Percentiles rank a stretch among this genome's conserved stretches.
phyloP scores from a whole-genome alignment of 2,329 filamentous ascomycete genomes.

The Exophiala phaeomuriformis region DNA sequence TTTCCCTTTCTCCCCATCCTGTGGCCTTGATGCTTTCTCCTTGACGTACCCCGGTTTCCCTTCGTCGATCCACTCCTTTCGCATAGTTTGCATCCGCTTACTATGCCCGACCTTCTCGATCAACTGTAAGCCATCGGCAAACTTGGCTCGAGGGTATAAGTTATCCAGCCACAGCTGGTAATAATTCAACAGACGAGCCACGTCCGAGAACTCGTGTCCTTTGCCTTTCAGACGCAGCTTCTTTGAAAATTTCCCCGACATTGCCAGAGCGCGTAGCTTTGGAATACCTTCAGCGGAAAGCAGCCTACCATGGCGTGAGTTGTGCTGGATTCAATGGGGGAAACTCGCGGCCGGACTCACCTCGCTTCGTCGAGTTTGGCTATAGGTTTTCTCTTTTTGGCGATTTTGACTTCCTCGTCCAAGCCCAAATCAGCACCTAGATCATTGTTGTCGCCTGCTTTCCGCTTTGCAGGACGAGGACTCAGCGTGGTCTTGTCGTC shows the following conservation, averaged over 20 bases:
- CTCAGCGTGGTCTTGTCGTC: constrained; percentile 25
- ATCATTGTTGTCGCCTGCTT: constrained; percentile 41
- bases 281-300: constrained; percentile 77
- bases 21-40: constrained; percentile 7
- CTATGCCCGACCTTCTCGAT: constrained; percentile 91
- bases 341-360: constrained; percentile 36
- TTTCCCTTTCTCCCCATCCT: constrained; percentile 13
- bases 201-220: constrained; percentile 90
- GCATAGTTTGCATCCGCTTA: constrained; percentile 64
- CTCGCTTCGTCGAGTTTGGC: constrained; percentile 81
- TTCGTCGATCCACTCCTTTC: constrained; percentile 79
- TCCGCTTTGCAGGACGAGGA: constrained; percentile 32
- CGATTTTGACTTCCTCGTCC: constrained; percentile 77
- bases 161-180: constrained; percentile 98
- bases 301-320: constrained; percentile 47
- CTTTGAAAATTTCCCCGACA: constrained; percentile 20
- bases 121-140: constrained; percentile 79
- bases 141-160: constrained; percentile 88
- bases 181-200: constrained; percentile 71
- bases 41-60: constrained; percentile 34
- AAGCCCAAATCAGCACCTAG: constrained; percentile 61
- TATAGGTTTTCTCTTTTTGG: constrained; percentile 66
- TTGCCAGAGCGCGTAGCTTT: constrained; percentile 53
- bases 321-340: not conserved
- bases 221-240: constrained; percentile 66